Evolutionary conservation across 768 basidiomycete genomes (phyloP).

Genomic region (Tricholoma saponaceum): DNA sequence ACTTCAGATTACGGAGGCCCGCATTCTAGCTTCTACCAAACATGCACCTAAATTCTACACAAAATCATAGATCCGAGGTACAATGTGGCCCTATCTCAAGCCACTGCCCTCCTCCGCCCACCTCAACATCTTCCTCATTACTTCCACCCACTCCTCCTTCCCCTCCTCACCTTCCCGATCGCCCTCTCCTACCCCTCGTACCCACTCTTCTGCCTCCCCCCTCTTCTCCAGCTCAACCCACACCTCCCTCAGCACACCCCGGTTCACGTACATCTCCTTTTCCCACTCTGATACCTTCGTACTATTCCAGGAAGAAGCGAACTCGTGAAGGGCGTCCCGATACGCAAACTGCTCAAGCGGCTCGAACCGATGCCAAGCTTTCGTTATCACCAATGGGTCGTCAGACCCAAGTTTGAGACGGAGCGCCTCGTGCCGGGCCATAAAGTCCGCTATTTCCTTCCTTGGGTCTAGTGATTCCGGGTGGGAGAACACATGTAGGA

Average conservation of each 20-base stretch:
- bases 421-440: constrained; percentile 45
- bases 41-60: no score
- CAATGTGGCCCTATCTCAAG: no score
- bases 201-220: constrained; percentile 60
- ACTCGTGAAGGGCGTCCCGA: constrained; percentile 53
- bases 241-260: constrained; percentile 40
- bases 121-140: constrained; percentile 30
- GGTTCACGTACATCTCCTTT: constrained; percentile 48
- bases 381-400: constrained; percentile 38
- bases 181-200: constrained; percentile 55
- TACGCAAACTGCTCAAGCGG: constrained; percentile 62
- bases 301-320: constrained; percentile 24
- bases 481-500: constrained; percentile 50
- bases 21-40: no score
- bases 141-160: constrained; percentile 56
- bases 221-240: constrained; percentile 57
- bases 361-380: constrained; percentile 52
- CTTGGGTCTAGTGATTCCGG: constrained; percentile 48
- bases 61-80: no score
- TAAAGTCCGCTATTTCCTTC: constrained; percentile 36
- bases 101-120: constrained; percentile 21
- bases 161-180: constrained; percentile 19
- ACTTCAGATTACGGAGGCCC: no score
- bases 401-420: constrained; percentile 23
- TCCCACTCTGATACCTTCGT: constrained; percentile 50